Conservation (phyloP, 2,329 filamentous ascomycete species). For the Hypoxylon sp. region DNA sequence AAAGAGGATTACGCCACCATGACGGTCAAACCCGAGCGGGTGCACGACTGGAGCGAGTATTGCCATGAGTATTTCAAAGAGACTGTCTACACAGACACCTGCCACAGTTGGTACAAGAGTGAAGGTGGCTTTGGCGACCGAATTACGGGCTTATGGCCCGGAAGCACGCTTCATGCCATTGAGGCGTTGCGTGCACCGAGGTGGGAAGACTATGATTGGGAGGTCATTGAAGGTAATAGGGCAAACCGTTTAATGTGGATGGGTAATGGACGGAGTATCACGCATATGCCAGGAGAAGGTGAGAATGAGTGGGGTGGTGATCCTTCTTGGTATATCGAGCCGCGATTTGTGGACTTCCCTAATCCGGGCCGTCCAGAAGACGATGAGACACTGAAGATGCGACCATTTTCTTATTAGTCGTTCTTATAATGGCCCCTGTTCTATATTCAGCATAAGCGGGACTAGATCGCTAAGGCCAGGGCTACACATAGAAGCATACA, state of each 20-base stretch:
- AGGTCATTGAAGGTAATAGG: slow-evolving; percentile 48
- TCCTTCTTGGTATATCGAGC: slow-evolving; percentile 53
- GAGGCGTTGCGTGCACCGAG: slow-evolving; percentile 59
- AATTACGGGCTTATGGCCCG: slow-evolving; percentile 61
- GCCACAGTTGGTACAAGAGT: slow-evolving; percentile 68
- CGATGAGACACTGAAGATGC: slow-evolving; percentile 47
- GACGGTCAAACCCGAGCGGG: slow-evolving; percentile 58
- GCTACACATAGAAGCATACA: background rate
- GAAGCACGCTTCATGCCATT: slow-evolving; percentile 59
- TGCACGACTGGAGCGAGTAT: slow-evolving; percentile 63
- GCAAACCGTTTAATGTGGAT: slow-evolving; percentile 57
- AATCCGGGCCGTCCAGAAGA: slow-evolving; percentile 48
- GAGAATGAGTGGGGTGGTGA: slow-evolving; percentile 46
- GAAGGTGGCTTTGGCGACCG: slow-evolving; percentile 56
- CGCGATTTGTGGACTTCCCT: slow-evolving; percentile 48
- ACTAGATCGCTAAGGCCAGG: background rate
- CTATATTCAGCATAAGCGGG: background rate
- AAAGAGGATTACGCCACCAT: slow-evolving; percentile 61
- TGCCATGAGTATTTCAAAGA: slow-evolving; percentile 62
- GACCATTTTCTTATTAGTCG: slow-evolving; percentile 51
- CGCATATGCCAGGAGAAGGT: slow-evolving; percentile 52
- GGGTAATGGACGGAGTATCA: slow-evolving; percentile 59
- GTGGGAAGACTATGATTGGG: slow-evolving; percentile 63
- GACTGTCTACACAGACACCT: slow-evolving; percentile 63
- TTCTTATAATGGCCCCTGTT: background rate